Percentiles rank a stretch among this genome's conserved stretches.
Evolutionary conservation across 768 basidiomycete species (phyloP).

Genomic region (Hirschioporus abietinus): DNA sequence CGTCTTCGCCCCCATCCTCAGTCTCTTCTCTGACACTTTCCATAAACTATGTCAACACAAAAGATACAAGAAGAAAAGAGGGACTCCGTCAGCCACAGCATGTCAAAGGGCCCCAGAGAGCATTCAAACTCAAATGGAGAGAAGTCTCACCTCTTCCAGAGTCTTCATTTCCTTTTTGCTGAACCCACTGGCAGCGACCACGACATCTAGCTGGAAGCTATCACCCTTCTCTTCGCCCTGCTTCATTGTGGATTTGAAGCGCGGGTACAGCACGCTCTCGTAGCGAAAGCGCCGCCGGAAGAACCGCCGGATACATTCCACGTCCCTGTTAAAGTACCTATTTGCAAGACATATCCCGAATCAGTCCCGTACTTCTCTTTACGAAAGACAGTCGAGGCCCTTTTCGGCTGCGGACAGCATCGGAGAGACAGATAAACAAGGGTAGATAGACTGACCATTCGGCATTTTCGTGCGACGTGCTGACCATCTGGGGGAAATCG

Average conservation of each 20-base stretch:
- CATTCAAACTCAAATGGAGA: conserved; percentile 1
- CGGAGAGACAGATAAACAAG: background rate
- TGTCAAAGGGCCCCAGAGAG: background rate
- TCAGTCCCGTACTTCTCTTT: background rate
- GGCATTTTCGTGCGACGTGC: conserved; percentile 92
- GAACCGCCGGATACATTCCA: conserved; percentile 91
- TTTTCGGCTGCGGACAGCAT: too few relatives aligned
- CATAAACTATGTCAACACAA: conserved; percentile 52
- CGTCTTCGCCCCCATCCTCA: conserved; percentile 27
- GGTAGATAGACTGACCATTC: conserved; percentile 66
- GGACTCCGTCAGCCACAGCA: conserved; percentile 4
- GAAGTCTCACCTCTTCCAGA: conserved; percentile 68
- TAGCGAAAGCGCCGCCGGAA: conserved; percentile 89
- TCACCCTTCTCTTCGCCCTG: conserved; percentile 41
- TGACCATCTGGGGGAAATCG: conserved; percentile 99
- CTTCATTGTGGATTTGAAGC: conserved; percentile 63
- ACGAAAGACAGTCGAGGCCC: background rate
- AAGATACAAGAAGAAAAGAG: conserved; percentile 5
- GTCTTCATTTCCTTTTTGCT: conserved; percentile 74
- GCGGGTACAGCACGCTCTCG: conserved; percentile 85
- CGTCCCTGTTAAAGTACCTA: conserved; percentile 99
- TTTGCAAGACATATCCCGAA: conserved; percentile 7
- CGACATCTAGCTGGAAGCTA: conserved; percentile 77
- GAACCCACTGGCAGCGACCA: conserved; percentile 94
- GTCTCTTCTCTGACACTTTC: conserved; percentile 36